These are phyloP conservation scores for Leccinum aurantiacum DNA, from an alignment of 768 basidiomycete genomes.

Conservation along the genomic window DNA sequence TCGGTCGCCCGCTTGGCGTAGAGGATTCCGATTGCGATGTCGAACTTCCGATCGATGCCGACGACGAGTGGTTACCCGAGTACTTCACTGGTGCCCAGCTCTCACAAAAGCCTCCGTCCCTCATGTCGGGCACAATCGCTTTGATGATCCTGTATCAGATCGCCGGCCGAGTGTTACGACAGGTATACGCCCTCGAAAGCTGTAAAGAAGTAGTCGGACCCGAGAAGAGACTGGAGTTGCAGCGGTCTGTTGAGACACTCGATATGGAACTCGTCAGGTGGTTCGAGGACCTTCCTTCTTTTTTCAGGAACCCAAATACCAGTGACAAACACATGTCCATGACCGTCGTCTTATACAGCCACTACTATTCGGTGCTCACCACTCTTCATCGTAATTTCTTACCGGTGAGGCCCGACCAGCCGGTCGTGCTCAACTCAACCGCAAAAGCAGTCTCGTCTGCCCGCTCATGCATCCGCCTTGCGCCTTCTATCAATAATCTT, in stretches of 20 bases:
- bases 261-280: slow-evolving; percentile 78
- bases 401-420: slow-evolving; percentile 73
- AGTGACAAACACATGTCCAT: slow-evolving; percentile 83
- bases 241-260: slow-evolving; percentile 72
- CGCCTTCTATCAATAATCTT: slow-evolving; percentile 79
- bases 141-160: slow-evolving; percentile 81
- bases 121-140: slow-evolving; percentile 82
- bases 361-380: slow-evolving; percentile 85
- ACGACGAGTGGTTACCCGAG: slow-evolving; percentile 74
- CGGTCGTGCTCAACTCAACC: slow-evolving; percentile 68
- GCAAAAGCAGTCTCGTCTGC: slow-evolving; percentile 81
- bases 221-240: slow-evolving; percentile 74
- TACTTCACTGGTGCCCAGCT: slow-evolving; percentile 67
- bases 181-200: slow-evolving; percentile 79
- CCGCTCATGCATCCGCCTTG: slow-evolving; percentile 80
- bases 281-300: slow-evolving; percentile 74
- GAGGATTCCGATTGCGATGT: slow-evolving; percentile 92
- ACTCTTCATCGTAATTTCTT: slow-evolving; percentile 88
- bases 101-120: slow-evolving; percentile 54
- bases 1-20: slow-evolving; percentile 85
- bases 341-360: slow-evolving; percentile 83
- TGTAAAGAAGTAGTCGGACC: slow-evolving; percentile 73
- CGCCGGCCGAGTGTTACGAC: slow-evolving; percentile 75
- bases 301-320: slow-evolving; percentile 71
- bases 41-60: slow-evolving; percentile 78